These are phyloP conservation scores for Pyrenophora graminea DNA, from an alignment of 2,329 filamentous ascomycete species.

Conservation along the genomic window DNA sequence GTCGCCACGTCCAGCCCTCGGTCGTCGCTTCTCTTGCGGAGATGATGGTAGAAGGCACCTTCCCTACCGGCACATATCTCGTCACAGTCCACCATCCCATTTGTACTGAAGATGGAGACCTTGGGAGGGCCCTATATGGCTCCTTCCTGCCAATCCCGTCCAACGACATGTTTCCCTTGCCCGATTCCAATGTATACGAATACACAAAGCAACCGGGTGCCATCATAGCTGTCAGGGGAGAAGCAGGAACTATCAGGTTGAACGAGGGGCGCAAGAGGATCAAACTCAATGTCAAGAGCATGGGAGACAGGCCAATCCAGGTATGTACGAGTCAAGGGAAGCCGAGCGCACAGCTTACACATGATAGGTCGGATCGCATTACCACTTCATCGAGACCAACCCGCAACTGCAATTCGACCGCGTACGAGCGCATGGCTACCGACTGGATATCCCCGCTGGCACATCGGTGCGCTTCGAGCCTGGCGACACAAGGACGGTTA, in stretches of 20 bases:
- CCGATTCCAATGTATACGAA: conserved; percentile 68
- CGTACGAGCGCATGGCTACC: conserved; percentile 76
- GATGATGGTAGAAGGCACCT: conserved; percentile 93
- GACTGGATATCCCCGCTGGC: conserved; percentile 86
- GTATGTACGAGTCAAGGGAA: conserved; percentile 50
- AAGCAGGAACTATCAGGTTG: conserved; percentile 66
- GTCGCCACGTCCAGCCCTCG: conserved; percentile 84
- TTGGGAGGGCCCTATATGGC: conserved; percentile 85
- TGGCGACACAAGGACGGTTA: conserved; percentile 88
- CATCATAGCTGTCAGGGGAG: conserved; percentile 70
- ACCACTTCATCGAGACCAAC: conserved; percentile 96
- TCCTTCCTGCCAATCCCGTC: conserved; percentile 84
- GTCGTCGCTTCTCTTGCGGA: conserved; percentile 79
- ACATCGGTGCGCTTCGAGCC: conserved; percentile 94
- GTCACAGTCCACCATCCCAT: conserved; percentile 94
- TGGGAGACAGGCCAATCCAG: conserved; percentile 87
- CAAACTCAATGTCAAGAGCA: conserved; percentile 76
- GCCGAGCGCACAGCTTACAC: conserved; percentile 5
- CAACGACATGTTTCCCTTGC: conserved; percentile 68
- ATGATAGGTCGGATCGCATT: conserved; percentile 78
- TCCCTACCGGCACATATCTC: conserved; percentile 86
- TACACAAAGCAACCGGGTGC: conserved; percentile 75
- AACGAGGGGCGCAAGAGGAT: conserved; percentile 77
- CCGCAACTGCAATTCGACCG: conserved; percentile 88
- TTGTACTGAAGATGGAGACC: conserved; percentile 80